These are phyloP conservation scores for Trichosporon sp. DNA, from an alignment of 1,284 basidiomycete species.

Conservation along the genomic window DNA sequence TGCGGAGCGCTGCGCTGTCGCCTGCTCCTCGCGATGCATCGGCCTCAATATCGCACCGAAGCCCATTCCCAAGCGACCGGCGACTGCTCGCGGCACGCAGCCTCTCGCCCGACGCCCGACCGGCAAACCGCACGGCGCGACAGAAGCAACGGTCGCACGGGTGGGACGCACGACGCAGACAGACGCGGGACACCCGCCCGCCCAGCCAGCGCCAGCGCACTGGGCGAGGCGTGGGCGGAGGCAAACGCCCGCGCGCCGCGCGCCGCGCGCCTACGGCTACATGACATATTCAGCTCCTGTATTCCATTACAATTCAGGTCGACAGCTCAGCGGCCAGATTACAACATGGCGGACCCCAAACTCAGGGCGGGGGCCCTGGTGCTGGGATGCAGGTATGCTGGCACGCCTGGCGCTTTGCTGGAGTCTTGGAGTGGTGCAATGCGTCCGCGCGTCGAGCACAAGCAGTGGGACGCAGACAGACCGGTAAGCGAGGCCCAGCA, in stretches of 20 bases:
- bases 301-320: not conserved
- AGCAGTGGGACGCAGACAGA: too few relatives aligned
- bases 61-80: not conserved
- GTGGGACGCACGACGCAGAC: too few relatives aligned
- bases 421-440: too few relatives aligned
- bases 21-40: not conserved
- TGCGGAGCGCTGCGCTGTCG: not conserved
- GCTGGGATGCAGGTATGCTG: too few relatives aligned
- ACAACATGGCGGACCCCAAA: not conserved
- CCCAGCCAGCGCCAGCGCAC: not conserved
- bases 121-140: not conserved
- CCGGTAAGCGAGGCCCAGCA: too few relatives aligned
- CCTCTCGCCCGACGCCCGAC: not conserved
- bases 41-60: too few relatives aligned
- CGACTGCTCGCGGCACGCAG: not conserved
- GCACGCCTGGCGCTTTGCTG: too few relatives aligned
- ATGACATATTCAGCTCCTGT: not conserved
- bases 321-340: not conserved
- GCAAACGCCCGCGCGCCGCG: not conserved
- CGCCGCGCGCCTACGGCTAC: not conserved
- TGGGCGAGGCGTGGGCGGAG: not conserved
- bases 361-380: too few relatives aligned
- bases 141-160: not conserved
- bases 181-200: not conserved
- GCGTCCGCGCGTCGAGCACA: too few relatives aligned